Base-by-base conservation (phyloP, 768 basidiomycete genomes). In the Gautieria morchelliformis region DNA sequence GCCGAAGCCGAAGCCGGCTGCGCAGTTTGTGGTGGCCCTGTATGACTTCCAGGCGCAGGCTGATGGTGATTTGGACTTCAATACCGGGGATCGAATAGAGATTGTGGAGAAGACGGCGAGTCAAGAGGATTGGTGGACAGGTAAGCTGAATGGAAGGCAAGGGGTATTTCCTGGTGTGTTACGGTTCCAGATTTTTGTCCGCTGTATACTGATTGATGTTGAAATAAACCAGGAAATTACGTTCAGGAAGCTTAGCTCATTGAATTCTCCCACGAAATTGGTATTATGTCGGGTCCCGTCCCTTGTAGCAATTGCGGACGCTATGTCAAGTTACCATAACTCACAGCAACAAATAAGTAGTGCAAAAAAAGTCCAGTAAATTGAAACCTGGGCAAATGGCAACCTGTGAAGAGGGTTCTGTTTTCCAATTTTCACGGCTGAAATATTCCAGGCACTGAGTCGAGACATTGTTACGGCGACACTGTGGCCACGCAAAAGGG, bases 41-140 rank as follows among this genome's bases (percentile, higher is more conserved):
- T 99, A 96, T 67, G 96, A 99, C 69, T 99, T 95, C 67, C 78
- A 77, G 37, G 92, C 96, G 19, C 93, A 95, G 82, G 89, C 93
- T 41, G 92, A 89, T 0, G 95, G 95, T 1, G 95, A 98, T 70
- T 73, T 98, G 56, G 87, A 85, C 0, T 98, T 98, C 74, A 82
- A 76, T 60, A 81, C 83, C 15, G 95, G 95, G 15, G 94, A 97
- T 70, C 76, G 79, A 62, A 97, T 98, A 69, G 92, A 95, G 71
- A 75, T 98, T 54, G 78, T 96, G 37, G 85, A 93, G 70, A 81
- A 81, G 70, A 84, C 86, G 17, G 80, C 79, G 7, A 93, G 83
- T 64, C 67, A 84, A 27, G 91, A 98, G 67, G 94, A 98, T 67
- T 97, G 94, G 94, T 98, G 95, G 95, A 96, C 93, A 27, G 94